These are phyloP conservation scores for Lactifluus subvellereus DNA, from an alignment of 768 basidiomycete species.

Conservation along the genomic window DNA sequence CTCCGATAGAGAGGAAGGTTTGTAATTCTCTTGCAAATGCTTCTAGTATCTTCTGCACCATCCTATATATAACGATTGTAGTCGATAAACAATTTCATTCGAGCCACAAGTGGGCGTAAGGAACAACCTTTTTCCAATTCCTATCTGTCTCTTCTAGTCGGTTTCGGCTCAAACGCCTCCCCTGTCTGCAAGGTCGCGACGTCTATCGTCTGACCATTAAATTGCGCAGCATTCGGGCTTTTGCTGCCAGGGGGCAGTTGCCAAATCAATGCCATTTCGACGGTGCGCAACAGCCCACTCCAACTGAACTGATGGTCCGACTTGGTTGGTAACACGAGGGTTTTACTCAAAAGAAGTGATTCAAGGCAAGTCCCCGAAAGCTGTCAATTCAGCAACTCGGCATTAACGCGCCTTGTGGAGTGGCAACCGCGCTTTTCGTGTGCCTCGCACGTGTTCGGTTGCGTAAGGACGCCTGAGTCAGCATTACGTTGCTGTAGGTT, in stretches of 20 bases:
- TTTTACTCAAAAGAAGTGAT: neutral
- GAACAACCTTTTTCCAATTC: neutral
- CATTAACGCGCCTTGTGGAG: neutral
- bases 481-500: neutral
- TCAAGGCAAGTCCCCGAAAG: neutral
- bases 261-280: neutral
- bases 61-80: neutral
- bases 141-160: neutral
- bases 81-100: neutral
- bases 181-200: neutral
- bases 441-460: neutral
- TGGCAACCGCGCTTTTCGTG: neutral
- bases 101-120: neutral
- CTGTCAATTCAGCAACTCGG: neutral
- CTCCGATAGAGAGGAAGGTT: neutral
- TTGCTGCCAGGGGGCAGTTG: neutral
- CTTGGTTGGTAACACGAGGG: neutral
- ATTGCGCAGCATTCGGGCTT: neutral
- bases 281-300: neutral
- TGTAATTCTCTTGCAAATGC: neutral
- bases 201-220: neutral
- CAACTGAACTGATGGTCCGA: neutral
- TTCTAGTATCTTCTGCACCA: neutral
- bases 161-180: neutral
- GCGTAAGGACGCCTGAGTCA: neutral